Evolutionary conservation across 2,329 filamentous ascomycete genomes (phyloP), one percentile per base, ranked within the genome.

Genomic region (Talaromyces sp.): DNA sequence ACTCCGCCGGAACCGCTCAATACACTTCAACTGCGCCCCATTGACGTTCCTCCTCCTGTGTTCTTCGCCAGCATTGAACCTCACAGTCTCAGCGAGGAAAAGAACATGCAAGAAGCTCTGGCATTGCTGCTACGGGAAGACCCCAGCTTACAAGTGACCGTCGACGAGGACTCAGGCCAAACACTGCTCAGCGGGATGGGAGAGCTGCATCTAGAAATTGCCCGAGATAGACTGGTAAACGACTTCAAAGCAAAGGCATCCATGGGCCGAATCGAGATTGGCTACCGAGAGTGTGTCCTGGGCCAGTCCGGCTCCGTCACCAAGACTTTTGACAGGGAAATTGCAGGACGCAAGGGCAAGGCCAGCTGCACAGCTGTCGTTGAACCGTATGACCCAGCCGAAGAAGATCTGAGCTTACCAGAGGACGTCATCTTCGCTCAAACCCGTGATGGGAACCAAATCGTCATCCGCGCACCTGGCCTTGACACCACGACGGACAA

Each of bases 101-200:
- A 92, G 67, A 84, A 88, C 61, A 84, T 99, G 6, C 85, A 90
- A 59, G 85, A 89, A 6, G 88, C 89, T 0, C 79, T 99, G 6
- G 84, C 86, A 5, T 85, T 95, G 55, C 83, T 96, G 5, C 84
- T 96, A 0, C 83, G 95, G 66, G 95, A 99, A 77, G 95, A 99
- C 68, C 95, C 95, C 0, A 97, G 92, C 73, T 80, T 99, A 24
- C 86, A 95, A 60, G 90, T 96, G 71, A 89, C 83, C 38, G 81
- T 90, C 31, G 91, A 98, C 68, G 86, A 93, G 63, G 95, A 97
- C 72, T 93, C 91, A 1, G 95, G 95, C 1, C 92, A 96, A 70
- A 97, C 95, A 53, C 88, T 96, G 32, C 82, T 99, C 0, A 93
- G 93, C 58, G 95, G 95, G 4, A 98, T 99, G 95, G 95, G 95